Percentiles rank a stretch among this genome's conserved stretches.
These are phyloP conservation scores for Trichosporon inkin DNA, from an alignment of 1,284 basidiomycete genomes.

Conservation along the genomic window DNA sequence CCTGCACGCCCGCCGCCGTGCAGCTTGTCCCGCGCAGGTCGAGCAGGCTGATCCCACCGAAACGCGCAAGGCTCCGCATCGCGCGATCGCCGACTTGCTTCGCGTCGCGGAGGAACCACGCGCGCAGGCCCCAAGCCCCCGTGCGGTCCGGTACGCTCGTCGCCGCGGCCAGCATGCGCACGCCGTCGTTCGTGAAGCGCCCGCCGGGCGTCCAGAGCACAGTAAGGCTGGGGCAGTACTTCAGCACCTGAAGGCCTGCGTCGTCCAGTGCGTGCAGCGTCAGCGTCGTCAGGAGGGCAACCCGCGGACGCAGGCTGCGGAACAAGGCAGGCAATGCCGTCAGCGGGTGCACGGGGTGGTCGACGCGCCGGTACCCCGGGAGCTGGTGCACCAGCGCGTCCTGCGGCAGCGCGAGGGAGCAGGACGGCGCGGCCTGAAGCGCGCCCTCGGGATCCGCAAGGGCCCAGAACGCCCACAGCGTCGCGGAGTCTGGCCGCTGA, in stretches of 20 bases:
- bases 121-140: conserved; percentile 33
- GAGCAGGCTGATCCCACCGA: conserved; percentile 38
- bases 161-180: conserved; percentile 28
- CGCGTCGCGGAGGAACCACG: conserved; percentile 29
- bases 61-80: conserved; percentile 33
- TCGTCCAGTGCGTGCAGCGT: conserved; percentile 28
- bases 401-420: conserved; percentile 29
- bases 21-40: conserved; percentile 42
- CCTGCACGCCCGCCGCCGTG: conserved; percentile 27
- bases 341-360: conserved; percentile 32
- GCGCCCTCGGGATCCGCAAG: conserved; percentile 28
- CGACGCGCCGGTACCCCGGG: conserved; percentile 14
- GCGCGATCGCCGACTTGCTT: conserved; percentile 29
- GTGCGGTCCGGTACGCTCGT: conserved; percentile 11
- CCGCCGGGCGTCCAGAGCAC: conserved; percentile 36
- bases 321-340: conserved; percentile 31
- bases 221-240: conserved; percentile 35
- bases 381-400: conserved; percentile 23
- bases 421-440: neutral
- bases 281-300: conserved; percentile 36
- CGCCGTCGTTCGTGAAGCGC: conserved; percentile 32
- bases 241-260: conserved; percentile 25
- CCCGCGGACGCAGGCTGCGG: conserved; percentile 1
- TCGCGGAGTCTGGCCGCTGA: conserved; percentile 35
- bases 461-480: conserved; percentile 36